Percentiles rank a stretch among this genome's conserved stretches.
These are phyloP conservation scores for Coniochaeta hoffmannii DNA, from an alignment of 2,329 filamentous ascomycete species.

Conservation along the genomic window DNA sequence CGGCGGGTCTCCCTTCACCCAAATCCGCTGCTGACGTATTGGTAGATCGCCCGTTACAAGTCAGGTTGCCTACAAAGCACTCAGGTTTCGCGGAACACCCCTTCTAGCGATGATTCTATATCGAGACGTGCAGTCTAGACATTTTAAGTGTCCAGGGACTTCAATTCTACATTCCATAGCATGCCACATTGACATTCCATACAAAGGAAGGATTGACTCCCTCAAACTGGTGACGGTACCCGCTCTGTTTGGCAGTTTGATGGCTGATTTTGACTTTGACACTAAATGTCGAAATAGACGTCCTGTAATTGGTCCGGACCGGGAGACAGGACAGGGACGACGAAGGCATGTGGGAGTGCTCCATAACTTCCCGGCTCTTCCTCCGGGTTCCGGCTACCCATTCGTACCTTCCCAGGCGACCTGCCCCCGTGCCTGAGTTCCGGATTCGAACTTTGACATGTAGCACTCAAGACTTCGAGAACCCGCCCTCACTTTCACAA, in stretches of 20 bases:
- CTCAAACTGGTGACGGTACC: not conserved
- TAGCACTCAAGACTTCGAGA: too few relatives aligned
- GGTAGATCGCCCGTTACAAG: too few relatives aligned
- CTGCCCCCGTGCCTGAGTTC: not conserved
- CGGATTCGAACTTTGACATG: too few relatives aligned
- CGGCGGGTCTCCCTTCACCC: not conserved
- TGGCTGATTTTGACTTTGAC: not conserved
- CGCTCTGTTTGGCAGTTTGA: not conserved
- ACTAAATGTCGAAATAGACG: not conserved
- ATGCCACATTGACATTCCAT: not conserved
- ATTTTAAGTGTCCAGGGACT: not conserved
- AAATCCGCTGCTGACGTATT: not conserved
- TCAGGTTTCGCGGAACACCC: not conserved
- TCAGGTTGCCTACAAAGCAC: too few relatives aligned
- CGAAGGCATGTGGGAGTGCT: not conserved
- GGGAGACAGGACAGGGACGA: not conserved
- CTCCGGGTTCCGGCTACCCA: not conserved
- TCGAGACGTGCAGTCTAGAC: not conserved
- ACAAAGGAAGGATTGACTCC: not conserved
- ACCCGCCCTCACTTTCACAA: not conserved
- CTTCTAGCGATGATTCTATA: too few relatives aligned
- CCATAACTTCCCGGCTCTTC: not conserved
- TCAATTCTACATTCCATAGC: not conserved
- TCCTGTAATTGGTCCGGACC: not conserved
- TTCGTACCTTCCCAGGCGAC: too few relatives aligned